Conservation (phyloP, 371 early-diverging fungal species). For the Haplosporangium sp. region DNA sequence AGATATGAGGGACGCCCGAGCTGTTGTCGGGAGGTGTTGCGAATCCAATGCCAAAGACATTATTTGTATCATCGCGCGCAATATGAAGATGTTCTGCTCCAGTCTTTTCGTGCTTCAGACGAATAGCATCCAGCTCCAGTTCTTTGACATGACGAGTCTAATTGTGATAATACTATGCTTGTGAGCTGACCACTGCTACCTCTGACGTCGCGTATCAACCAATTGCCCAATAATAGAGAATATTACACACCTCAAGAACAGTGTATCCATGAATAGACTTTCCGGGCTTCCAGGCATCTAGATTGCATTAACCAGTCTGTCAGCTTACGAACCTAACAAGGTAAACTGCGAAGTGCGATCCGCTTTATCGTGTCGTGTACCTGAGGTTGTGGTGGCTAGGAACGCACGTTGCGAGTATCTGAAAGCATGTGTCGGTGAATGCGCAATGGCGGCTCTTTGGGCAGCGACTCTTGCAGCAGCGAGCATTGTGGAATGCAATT, state of each 20-base stretch:
- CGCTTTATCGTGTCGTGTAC: slow-evolving; percentile 6
- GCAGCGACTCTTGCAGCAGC: slow-evolving; percentile 45
- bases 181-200: neutral
- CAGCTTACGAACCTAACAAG: neutral
- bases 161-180: neutral
- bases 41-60: slow-evolving; percentile 94
- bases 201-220: neutral
- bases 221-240: neutral
- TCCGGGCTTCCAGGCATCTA: slow-evolving; percentile 50
- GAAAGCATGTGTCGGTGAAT: slow-evolving; percentile 11
- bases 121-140: slow-evolving; percentile 74
- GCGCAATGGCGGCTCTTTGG: slow-evolving; percentile 20
- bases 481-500: slow-evolving; percentile 36
- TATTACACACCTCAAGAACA: slow-evolving; percentile 38
- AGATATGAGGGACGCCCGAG: slow-evolving; percentile 94
- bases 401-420: slow-evolving; percentile 37
- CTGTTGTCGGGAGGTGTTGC: slow-evolving; percentile 85
- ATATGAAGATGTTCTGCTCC: slow-evolving; percentile 92
- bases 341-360: neutral
- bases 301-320: neutral
- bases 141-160: slow-evolving; percentile 60
- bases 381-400: slow-evolving; percentile 31
- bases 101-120: slow-evolving; percentile 79
- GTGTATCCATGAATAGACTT: slow-evolving; percentile 51
- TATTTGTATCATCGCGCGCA: slow-evolving; percentile 87